Base-by-base conservation (phyloP, 2,329 filamentous ascomycete genomes). In the Hypoxylon sp. region DNA sequence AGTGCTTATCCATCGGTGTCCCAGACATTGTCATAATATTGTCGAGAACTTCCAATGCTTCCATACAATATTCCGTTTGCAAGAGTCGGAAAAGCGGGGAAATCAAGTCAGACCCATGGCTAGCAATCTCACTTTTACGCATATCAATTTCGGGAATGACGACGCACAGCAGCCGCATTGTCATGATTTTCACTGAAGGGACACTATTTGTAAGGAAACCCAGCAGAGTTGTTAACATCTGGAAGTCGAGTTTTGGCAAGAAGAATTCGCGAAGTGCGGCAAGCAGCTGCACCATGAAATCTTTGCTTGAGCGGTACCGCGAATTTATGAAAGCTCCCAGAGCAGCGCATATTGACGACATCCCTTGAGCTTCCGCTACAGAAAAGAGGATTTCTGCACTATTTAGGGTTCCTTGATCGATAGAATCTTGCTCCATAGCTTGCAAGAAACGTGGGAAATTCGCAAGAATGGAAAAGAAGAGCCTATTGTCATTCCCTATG, bases 1-100 rank as follows among this genome's bases (percentile, higher is more conserved):
- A 94, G 74, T 98, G 94, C 74, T 93, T 94, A 79, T 98, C 96
- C 87, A 97, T 94, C 1, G 95, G 92, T 33, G 92, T 94, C 3
- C 93, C 92, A 0, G 94, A 94, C 84, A 98, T 95, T 29, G 92
- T 93, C 88, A 98, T 97, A 74, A 98, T 96, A 71, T 95, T 93
- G 79, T 99, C 96, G 65, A 99, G 84, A 0, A 99, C 95, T 71
- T 94, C 90, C 9, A 99, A 83, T 10, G 96, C 96, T 76, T 97
- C 92, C 79, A 96, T 94, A 78, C 94, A 98, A 75, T 94, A 94
- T 67, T 97, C 94, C 1, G 95, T 98, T 78, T 98, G 94, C 42
- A 99, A 82, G 19, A 99, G 85, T 59, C 96, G 90, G 60, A 99
- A 83, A 0, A 99, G 85, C 0, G 96, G 97, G 1, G 96, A 98